Percentiles rank a stretch among this genome's conserved stretches.
These are phyloP conservation scores for Venturia pyrina DNA, from an alignment of 2,329 filamentous ascomycete species.

Conservation along the genomic window DNA sequence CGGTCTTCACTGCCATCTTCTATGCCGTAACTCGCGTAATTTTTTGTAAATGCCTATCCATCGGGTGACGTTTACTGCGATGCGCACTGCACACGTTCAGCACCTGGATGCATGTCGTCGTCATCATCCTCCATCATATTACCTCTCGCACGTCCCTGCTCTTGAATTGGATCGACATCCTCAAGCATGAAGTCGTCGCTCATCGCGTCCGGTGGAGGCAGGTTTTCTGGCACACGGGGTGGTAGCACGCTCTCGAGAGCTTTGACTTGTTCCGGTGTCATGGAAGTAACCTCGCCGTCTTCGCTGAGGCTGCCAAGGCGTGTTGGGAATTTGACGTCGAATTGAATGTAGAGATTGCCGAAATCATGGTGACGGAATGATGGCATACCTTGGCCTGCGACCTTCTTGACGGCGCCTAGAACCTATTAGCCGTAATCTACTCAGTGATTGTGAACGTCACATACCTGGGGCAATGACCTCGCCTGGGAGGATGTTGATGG, in stretches of 20 bases:
- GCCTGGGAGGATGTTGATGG: conserved; percentile 82
- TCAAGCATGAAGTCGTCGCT: conserved; percentile 75
- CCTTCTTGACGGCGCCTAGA: conserved; percentile 79
- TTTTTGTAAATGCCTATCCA: not conserved
- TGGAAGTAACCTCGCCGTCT: conserved; percentile 24
- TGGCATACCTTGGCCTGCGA: conserved; percentile 96
- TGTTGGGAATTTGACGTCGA: conserved; percentile 91
- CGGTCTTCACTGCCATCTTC: not conserved
- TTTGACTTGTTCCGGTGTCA: conserved; percentile 59
- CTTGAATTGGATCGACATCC: conserved; percentile 60
- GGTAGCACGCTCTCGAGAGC: conserved; percentile 80
- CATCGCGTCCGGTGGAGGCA: conserved; percentile 77
- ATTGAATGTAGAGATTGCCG: conserved; percentile 95
- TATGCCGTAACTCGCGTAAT: not conserved
- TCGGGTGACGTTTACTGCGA: conserved; percentile 56
- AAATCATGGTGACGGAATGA: conserved; percentile 89
- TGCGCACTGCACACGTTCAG: conserved; percentile 75
- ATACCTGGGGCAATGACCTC: conserved; percentile 89
- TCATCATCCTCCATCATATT: conserved; percentile 56
- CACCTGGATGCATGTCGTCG: conserved; percentile 48
- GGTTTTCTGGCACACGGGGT: conserved; percentile 50
- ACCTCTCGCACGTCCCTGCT: conserved; percentile 58
- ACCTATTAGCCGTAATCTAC: conserved; percentile 16
- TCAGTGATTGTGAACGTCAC: conserved; percentile 9
- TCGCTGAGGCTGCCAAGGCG: conserved; percentile 31